Base-by-base conservation (phyloP, 225 moss, liverwort and hornwort species). In the Ulota crispa region DNA sequence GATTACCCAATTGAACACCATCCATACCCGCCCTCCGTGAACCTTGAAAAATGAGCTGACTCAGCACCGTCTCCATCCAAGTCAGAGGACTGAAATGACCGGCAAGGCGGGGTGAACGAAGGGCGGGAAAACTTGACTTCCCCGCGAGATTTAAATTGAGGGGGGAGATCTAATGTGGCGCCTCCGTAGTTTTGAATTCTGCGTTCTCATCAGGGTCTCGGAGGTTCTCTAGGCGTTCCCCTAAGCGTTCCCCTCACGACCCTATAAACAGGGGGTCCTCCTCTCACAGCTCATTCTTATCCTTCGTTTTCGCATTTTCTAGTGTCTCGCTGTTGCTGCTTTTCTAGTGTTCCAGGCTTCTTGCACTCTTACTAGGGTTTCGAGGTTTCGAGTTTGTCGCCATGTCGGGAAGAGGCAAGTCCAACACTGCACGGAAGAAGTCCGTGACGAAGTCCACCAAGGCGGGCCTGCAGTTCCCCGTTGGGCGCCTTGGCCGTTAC, bases 401-500 rank as follows among this genome's bases (percentile, higher is more conserved):
- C 32, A 82, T 86, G 79, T 86, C 79, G 27, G 79, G 86, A 36
- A 74, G 86, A 79, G 79, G 82, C 3, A 74, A 73, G 64, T 50
- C 57, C 0, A 61, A 57, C 79, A 31, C 82, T 3, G 75, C 86
- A 7, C 45, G 83, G 6, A 86, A 86, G 83, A 86, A 86, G 45
- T 86, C 83, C 0, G 86, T 86, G 0, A 83, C 80, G 0, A 86
- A 83, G 80, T 86, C 86, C 0, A 9, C 8, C 0, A 86, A 78
- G 73, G 82, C 78, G 3, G 71, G 80, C 0, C 55, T 61, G 16
- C 83, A 86, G 71, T 86, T 86, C 1, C 86, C 86, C 1, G 80
- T 86, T 0, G 76, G 86, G 0, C 62, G 86, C 50, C 86, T 86
- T 0, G 83, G 76, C 0, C 69, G 83, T 0, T 86, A 86, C 11